phyloP scores from a whole-genome alignment of 139 green algal species.

The Gonium pectorale region DNA sequence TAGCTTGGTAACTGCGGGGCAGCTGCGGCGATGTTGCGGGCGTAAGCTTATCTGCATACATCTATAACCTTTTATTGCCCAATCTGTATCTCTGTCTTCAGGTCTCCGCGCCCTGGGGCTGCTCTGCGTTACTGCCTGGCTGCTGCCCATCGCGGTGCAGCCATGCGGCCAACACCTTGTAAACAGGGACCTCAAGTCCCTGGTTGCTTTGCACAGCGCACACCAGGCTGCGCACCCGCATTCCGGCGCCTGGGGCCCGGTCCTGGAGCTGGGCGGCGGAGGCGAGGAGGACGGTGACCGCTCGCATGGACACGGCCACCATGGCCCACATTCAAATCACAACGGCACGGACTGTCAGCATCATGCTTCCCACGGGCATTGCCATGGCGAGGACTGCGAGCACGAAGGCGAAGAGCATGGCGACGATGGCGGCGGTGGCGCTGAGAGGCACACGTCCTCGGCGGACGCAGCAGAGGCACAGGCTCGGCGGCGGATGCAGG shows the following conservation, averaged over 20 bases:
- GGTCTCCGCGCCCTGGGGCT: no score
- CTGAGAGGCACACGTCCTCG: no score
- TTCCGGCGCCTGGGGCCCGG: conserved; percentile 1
- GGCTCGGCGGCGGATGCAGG: no score
- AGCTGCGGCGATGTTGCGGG: no score
- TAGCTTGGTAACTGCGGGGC: no score
- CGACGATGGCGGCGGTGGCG: background rate
- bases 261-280: background rate
- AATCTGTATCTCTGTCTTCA: no score
- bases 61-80: no score
- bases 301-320: background rate
- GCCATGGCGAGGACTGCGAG: background rate
- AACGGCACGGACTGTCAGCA: background rate
- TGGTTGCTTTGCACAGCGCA: background rate
- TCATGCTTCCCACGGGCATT: background rate
- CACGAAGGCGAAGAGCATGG: background rate
- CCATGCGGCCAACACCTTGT: conserved; percentile 36
- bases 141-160: background rate
- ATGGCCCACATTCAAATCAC: background rate
- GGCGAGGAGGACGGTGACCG: background rate
- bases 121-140: no score
- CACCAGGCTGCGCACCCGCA: background rate
- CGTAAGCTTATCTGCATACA: no score
- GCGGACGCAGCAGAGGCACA: no score
- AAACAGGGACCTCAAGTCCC: background rate